Evolutionary conservation across 495 filamentous ascomycete genomes (phyloP), one percentile per base, ranked within the genome.

Genomic region (Trichocladium antarcticum): DNA sequence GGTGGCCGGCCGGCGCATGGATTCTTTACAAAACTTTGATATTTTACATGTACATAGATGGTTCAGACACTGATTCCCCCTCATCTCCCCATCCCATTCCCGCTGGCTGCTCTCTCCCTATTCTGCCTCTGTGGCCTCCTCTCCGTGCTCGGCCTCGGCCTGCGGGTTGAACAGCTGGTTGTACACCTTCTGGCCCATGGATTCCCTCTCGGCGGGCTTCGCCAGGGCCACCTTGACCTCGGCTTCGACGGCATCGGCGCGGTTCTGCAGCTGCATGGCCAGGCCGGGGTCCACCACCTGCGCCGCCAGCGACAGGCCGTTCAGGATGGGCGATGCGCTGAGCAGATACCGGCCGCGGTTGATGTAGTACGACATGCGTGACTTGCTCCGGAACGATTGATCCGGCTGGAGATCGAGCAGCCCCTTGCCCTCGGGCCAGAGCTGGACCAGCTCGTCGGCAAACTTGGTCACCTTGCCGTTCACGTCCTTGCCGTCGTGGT

Each of bases 251-350:
- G 42, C 42, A 24, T 54, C 54, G 14, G 60, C 55, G 11, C 62
- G 57, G 35, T 57, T 37, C 50, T 46, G 46, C 16, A 71, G 46
- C 57, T 62, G 47, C 11, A 32, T 49, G 0, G 65, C 64, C 29
- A 73, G 58, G 17, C 42, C 53, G 34, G 66, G 53, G 7, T 65
- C 60, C 29, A 72, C 57, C 11, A 73, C 55, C 40, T 56, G 37
- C 32, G 57, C 43, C 5, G 73, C 73, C 28, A 57, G 36, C 6
- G 60, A 63, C 42, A 76, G 54, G 17, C 69, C 70, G 49, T 68
- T 61, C 2, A 71, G 52, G 11, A 71, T 44, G 38, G 69, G 67
- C 11, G 64, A 36, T 6, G 58, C 54, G 4, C 57, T 7, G 15
- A 24, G 31, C 1, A 70, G 15, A 40, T 61, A 69, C 17, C 51